Conservation (phyloP, 202 grass and related monocot species). For the Musa balbisiana region DNA sequence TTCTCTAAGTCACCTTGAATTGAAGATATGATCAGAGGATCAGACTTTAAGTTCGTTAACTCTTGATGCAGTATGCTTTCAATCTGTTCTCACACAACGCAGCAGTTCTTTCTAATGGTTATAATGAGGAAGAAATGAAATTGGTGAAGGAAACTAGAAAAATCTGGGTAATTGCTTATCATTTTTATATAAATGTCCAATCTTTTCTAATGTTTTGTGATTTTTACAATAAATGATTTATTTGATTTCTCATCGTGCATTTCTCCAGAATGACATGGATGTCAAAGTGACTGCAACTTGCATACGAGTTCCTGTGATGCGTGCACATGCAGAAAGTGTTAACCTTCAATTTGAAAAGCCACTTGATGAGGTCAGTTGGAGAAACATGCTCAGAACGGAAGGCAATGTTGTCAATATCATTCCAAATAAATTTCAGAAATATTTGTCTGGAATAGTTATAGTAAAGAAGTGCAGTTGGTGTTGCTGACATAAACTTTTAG, state of each 20-base stretch:
- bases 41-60: slow-evolving; percentile 10
- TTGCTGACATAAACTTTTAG: too few species aligned
- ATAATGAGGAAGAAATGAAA: slow-evolving; percentile 99
- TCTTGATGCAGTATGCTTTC: slow-evolving; percentile 78
- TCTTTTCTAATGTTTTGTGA: neutral
- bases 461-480: too few species aligned
- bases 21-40: slow-evolving; percentile 2
- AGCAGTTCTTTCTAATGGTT: slow-evolving; percentile 74
- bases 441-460: too few species aligned
- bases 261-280: slow-evolving; percentile 55
- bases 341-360: slow-evolving; percentile 93
- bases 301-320: slow-evolving; percentile 88
- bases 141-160: slow-evolving; percentile 84
- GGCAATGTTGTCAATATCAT: neutral
- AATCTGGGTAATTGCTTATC: slow-evolving; percentile 65
- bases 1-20: slow-evolving; percentile 8
- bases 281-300: slow-evolving; percentile 90
- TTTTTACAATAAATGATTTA: slow-evolving; percentile 4
- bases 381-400: neutral
- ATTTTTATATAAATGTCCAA: slow-evolving; percentile 7
- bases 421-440: too few species aligned
- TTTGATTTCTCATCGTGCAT: neutral
- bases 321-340: slow-evolving; percentile 79
- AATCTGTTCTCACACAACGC: slow-evolving; percentile 99
- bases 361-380: slow-evolving; percentile 76